Base-by-base conservation (phyloP, 352 stramenopile species). In the Phytophthora pistaciae region DNA sequence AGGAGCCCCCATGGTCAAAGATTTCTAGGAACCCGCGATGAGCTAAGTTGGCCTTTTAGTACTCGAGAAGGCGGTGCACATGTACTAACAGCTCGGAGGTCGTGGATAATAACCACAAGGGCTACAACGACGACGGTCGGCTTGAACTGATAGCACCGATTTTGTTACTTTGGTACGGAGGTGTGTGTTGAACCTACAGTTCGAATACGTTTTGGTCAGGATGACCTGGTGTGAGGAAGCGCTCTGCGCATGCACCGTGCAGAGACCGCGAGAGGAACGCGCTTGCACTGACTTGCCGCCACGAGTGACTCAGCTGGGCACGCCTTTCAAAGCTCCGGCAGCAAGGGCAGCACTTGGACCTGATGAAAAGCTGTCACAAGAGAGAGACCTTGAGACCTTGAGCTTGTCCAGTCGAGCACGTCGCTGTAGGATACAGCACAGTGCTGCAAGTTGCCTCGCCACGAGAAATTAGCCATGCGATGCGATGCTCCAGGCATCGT, bases 391-490 rank as follows among this genome's bases (percentile, higher is more conserved):
- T 16, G 44, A 70, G 33, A 70, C 64, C 55, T 44, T 18, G 36
- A 44, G 36, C 52, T 31, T 27, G 33, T 48, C 46, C 40, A 23
- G 40, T 63, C 40, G 40, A 36, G 50, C 29, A 21, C 40, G 64
- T 66, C 56, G 68, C 71, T 69, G 33, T 13, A 58, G 49, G 59
- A 62, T 76, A 64, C 57, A 59, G 18, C 40, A 66, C 3, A 7
- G 25, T 9, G 14, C 23, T 49, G 40, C 21, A 46, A 21, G 14
- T 49, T 49, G 42, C 42, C 18, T 16, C 31, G 10, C 16, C 55
- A 70, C 20, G 33, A 74, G 66, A 74, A 63, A 63, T 64, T 72
- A 49, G 29, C 42, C 31, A 42, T 8, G 27, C 14, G 27, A 40
- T 55, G 11, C n/a, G 53, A 63, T 68, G 57, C 31, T 14, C 11